Percentiles rank a stretch among this genome's conserved stretches.
Evolutionary conservation across 164 flowering plant genomes (phyloP).

Genomic region (Sextonia rubra): DNA sequence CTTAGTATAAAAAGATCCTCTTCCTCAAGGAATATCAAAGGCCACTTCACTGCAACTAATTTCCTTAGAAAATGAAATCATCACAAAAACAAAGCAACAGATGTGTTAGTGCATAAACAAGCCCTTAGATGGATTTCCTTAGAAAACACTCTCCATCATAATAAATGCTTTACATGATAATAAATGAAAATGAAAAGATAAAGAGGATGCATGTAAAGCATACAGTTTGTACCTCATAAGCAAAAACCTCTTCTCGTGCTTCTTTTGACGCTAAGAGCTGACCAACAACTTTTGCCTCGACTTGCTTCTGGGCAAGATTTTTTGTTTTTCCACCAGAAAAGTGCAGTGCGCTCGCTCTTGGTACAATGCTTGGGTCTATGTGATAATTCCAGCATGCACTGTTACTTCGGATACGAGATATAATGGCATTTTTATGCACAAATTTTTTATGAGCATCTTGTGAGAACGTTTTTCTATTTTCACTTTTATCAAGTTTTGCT

Average conservation of each 20-base stretch:
- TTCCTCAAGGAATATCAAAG: no score
- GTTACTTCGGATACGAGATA: slow-evolving; percentile 46
- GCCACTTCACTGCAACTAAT: no score
- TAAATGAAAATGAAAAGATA: background rate
- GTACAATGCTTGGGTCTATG: slow-evolving; percentile 29
- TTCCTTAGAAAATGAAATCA: no score
- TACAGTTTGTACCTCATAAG: slow-evolving; percentile 57
- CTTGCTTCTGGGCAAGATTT: slow-evolving; percentile 38
- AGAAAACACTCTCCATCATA: background rate
- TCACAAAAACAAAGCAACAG: no score
- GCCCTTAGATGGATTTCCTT: background rate
- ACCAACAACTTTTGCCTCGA: slow-evolving; percentile 48
- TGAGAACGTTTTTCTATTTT: slow-evolving; percentile 25
- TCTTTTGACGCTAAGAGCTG: slow-evolving; percentile 48
- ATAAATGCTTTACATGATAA: background rate
- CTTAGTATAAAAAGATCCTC: no score
- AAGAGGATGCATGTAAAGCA: background rate
- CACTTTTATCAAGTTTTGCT: slow-evolving; percentile 33
- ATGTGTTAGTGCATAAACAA: no score
- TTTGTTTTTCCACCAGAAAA: slow-evolving; percentile 39
- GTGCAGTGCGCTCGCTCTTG: slow-evolving; percentile 42
- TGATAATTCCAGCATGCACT: slow-evolving; percentile 47
- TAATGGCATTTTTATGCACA: slow-evolving; percentile 44
- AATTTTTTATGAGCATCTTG: slow-evolving; percentile 34
- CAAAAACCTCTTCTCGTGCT: slow-evolving; percentile 63